Evolutionary conservation across 805 yeast species (phyloP).

Genomic region (Hanseniaspora vineae): DNA sequence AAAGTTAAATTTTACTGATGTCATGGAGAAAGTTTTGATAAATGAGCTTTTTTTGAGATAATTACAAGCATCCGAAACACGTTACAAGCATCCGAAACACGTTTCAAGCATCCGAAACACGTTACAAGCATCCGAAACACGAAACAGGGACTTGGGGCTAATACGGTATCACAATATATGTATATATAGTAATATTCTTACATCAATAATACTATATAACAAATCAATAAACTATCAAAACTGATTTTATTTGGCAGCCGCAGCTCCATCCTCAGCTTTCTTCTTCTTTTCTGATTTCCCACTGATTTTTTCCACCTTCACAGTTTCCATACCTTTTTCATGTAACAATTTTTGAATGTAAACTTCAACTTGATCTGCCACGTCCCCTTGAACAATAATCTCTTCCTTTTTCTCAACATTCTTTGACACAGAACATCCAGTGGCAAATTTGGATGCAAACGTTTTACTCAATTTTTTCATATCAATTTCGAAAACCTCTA

Average conservation of each 20-base stretch:
- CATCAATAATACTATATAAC: no score
- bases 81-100: no score
- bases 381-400: slow-evolving; percentile 87
- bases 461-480: slow-evolving; percentile 84
- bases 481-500: slow-evolving; percentile 81
- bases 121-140: no score
- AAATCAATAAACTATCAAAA: no score
- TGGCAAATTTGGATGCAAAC: slow-evolving; percentile 88
- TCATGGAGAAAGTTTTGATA: no score
- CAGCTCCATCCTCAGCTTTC: slow-evolving; percentile 10
- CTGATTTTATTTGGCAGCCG: slow-evolving; percentile 1
- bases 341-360: slow-evolving; percentile 57
- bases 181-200: no score
- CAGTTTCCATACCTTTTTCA: slow-evolving; percentile 71
- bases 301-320: slow-evolving; percentile 80
- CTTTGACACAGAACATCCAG: slow-evolving; percentile 88
- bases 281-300: slow-evolving; percentile 64
- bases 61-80: no score
- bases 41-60: no score
- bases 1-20: no score
- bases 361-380: slow-evolving; percentile 78
- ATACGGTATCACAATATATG: no score
- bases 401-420: slow-evolving; percentile 88
- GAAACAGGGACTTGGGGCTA: no score
- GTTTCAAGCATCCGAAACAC: no score